These are phyloP conservation scores for Triticum monococcum DNA, from an alignment of 176 grass and related monocot genomes.

Conservation along the genomic window DNA sequence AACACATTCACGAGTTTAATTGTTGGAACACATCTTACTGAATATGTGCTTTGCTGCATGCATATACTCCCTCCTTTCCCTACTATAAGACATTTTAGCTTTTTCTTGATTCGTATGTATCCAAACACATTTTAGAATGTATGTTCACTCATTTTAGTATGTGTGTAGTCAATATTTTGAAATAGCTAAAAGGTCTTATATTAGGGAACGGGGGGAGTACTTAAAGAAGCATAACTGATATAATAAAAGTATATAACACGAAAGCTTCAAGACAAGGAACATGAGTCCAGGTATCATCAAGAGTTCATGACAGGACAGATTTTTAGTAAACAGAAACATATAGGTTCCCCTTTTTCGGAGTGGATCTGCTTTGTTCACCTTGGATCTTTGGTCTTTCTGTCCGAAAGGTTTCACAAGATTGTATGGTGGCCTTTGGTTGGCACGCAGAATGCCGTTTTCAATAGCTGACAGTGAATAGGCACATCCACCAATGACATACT, in stretches of 20 bases:
- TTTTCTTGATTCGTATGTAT: too few species aligned
- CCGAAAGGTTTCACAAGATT: slow-evolving; percentile 84
- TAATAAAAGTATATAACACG: not conserved
- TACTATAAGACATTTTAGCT: too few species aligned
- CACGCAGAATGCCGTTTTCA: slow-evolving; percentile 82
- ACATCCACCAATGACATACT: slow-evolving; percentile 90
- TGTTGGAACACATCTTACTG: not conserved
- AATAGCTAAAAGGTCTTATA: too few species aligned
- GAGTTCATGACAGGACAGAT: not conserved
- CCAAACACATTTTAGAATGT: too few species aligned
- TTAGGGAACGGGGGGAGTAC: too few species aligned
- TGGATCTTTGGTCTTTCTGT: slow-evolving; percentile 73
- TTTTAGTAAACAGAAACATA: slow-evolving; percentile 8
- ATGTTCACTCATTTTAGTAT: too few species aligned
- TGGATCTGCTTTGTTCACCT: slow-evolving; percentile 49
- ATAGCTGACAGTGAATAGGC: slow-evolving; percentile 93
- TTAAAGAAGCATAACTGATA: not conserved
- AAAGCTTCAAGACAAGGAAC: not conserved
- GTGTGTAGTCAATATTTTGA: too few species aligned
- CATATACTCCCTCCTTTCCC: not conserved
- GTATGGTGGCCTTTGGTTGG: slow-evolving; percentile 91
- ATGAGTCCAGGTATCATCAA: not conserved
- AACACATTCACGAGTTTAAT: not conserved
- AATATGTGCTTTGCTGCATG: slow-evolving; percentile 14
- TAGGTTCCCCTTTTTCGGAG: slow-evolving; percentile 17